Conservation (phyloP, 306 rosid genomes). For the Echinosophora koreensis region DNA sequence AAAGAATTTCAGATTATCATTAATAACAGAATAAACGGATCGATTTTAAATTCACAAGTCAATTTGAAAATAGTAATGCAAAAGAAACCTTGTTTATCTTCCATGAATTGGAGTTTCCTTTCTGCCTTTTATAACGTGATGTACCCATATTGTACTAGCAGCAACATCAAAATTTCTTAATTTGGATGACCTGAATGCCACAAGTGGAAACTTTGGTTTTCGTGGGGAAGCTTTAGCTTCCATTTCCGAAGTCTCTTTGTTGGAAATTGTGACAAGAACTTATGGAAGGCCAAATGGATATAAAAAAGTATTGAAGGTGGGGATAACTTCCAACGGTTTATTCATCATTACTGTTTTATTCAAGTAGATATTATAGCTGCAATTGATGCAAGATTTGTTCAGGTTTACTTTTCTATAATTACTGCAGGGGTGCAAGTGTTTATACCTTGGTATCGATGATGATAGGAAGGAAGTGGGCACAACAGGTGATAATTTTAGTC, state of each 20-base stretch:
- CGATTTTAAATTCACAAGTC: not conserved
- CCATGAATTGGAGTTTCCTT: slow-evolving; percentile 41
- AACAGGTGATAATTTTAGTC: slow-evolving; percentile 64
- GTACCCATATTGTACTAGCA: slow-evolving; percentile 52
- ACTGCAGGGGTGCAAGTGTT: slow-evolving; percentile 84
- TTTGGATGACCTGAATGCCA: slow-evolving; percentile 58
- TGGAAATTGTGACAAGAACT: slow-evolving; percentile 86
- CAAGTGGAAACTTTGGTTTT: slow-evolving; percentile 73
- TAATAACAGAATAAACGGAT: not conserved
- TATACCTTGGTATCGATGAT: slow-evolving; percentile 82
- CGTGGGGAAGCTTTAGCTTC: slow-evolving; percentile 97
- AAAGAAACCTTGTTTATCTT: slow-evolving; percentile 33
- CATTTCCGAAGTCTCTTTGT: slow-evolving; percentile 80
- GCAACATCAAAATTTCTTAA: slow-evolving; percentile 82
- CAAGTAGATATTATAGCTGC: slow-evolving; percentile 41
- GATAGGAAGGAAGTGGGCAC: slow-evolving; percentile 91
- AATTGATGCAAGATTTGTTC: slow-evolving; percentile 47
- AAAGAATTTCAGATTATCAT: not conserved
- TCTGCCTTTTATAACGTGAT: slow-evolving; percentile 36
- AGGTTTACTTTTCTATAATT: slow-evolving; percentile 45
- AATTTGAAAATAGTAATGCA: not conserved
- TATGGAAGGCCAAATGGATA: slow-evolving; percentile 93
- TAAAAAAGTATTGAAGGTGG: slow-evolving; percentile 84
- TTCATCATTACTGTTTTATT: slow-evolving; percentile 27
- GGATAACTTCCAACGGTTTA: slow-evolving; percentile 37